These are phyloP conservation scores for Ogataea pignaliae DNA, from an alignment of 805 yeast genomes.

Conservation along the genomic window DNA sequence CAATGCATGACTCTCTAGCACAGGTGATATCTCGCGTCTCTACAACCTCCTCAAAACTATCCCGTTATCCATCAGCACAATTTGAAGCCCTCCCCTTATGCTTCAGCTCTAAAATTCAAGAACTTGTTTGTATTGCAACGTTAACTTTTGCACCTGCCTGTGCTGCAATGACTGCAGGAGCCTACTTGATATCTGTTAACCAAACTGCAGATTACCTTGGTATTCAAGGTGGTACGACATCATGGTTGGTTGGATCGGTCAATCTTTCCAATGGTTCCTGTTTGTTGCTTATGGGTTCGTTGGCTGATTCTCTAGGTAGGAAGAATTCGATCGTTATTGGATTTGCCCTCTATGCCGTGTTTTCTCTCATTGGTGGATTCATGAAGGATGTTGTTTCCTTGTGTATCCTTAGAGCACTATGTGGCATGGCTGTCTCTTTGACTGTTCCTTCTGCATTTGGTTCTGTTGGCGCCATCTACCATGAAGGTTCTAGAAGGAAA, in stretches of 20 bases:
- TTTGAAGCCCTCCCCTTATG: no score
- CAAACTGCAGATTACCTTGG: conserved; percentile 24
- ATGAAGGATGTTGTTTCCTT: conserved; percentile 30
- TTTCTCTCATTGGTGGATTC: conserved; percentile 26
- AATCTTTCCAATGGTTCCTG: conserved; percentile 32
- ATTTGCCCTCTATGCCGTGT: conserved; percentile 20
- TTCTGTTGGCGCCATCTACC: conserved; percentile 32
- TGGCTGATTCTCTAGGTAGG: conserved; percentile 35
- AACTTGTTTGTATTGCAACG: conserved; percentile 22
- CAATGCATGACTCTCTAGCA: no score
- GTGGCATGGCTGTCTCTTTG: conserved; percentile 34
- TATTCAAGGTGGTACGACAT: conserved; percentile 30
- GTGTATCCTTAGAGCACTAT: conserved; percentile 34
- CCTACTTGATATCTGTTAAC: conserved; percentile 27
- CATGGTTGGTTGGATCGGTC: conserved; percentile 33
- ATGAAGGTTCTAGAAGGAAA: conserved; percentile 29
- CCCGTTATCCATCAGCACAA: no score
- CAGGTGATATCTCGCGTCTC: no score
- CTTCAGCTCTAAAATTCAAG: conserved; percentile 15
- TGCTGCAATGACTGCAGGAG: conserved; percentile 26
- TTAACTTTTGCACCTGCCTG: conserved; percentile 30
- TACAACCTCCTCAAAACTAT: no score
- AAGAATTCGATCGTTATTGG: conserved; percentile 26
- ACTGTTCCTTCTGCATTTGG: conserved; percentile 41
- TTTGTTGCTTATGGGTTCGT: conserved; percentile 32